Evolutionary conservation across 805 yeast species (phyloP).

Genomic region (Lipomyces spencermartinsiae): DNA sequence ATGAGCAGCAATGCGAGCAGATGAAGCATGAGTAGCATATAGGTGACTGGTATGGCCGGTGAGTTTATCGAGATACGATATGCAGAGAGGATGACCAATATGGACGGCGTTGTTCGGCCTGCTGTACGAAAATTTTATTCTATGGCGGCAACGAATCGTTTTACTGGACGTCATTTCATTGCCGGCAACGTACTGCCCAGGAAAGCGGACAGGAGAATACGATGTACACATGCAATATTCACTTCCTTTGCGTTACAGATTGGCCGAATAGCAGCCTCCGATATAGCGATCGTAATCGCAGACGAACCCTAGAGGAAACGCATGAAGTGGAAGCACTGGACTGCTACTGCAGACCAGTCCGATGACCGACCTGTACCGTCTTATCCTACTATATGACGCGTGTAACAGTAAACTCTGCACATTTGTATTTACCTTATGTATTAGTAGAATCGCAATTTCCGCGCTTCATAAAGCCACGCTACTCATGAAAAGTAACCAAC

Average conservation of each 20-base stretch:
- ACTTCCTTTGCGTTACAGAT: slow-evolving; percentile 16
- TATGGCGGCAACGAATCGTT: slow-evolving; percentile 21
- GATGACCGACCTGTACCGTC: slow-evolving; percentile 17
- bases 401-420: not conserved
- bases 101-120: slow-evolving; percentile 18
- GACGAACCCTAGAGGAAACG: slow-evolving; percentile 21
- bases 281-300: slow-evolving; percentile 25
- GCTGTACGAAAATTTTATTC: slow-evolving; percentile 5
- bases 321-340: slow-evolving; percentile 23
- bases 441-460: not conserved
- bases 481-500: not conserved
- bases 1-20: slow-evolving; percentile 12
- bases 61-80: not conserved
- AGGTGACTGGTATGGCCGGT: not conserved
- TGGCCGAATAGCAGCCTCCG: slow-evolving; percentile 18
- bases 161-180: slow-evolving; percentile 17
- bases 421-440: not conserved
- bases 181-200: slow-evolving; percentile 28
- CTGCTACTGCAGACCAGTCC: slow-evolving; percentile 18
- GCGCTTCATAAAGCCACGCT: not conserved
- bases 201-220: slow-evolving; percentile 22
- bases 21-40: slow-evolving; percentile 9
- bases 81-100: slow-evolving; percentile 11
- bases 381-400: slow-evolving; percentile 12
- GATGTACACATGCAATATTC: slow-evolving; percentile 10